These are phyloP conservation scores for Flaveria brownii DNA, from an alignment of 129 eudicot species.

Conservation along the genomic window DNA sequence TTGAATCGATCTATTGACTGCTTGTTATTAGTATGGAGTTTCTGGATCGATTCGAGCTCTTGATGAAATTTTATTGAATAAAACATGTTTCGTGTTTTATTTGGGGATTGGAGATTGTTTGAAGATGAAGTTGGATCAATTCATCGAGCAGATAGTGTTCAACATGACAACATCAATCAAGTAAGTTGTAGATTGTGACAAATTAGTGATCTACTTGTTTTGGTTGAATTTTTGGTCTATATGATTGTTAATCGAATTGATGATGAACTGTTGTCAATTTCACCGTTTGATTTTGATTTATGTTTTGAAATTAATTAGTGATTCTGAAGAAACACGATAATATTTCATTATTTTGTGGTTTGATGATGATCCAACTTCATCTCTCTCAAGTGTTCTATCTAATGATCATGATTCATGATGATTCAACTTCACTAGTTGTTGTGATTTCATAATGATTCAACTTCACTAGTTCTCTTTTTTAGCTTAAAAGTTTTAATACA, in stretches of 20 bases:
- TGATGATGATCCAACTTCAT: not conserved
- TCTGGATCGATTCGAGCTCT: not conserved
- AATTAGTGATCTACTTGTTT: too few relatives aligned
- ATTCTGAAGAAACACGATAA: not conserved
- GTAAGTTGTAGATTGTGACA: not conserved
- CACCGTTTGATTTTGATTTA: not conserved
- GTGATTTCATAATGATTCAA: too few relatives aligned
- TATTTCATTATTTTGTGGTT: not conserved
- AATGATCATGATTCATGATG: too few relatives aligned
- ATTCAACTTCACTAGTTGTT: too few relatives aligned
- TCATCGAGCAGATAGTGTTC: not conserved
- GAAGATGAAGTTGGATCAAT: not conserved
- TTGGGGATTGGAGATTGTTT: not conserved
- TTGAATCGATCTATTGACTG: conserved; percentile 13
- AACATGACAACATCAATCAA: not conserved
- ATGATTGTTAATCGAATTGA: not conserved
- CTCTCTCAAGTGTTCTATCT: too few relatives aligned
- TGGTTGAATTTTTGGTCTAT: too few relatives aligned
- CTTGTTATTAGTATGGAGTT: conserved; percentile 5
- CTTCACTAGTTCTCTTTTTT: too few relatives aligned
- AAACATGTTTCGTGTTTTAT: not conserved
- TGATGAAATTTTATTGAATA: not conserved
- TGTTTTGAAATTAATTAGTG: not conserved
- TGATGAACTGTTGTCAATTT: not conserved
- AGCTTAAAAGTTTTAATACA: not conserved